Conservation (phyloP, 495 filamentous ascomycete genomes). For the Xylaria nigripes region DNA sequence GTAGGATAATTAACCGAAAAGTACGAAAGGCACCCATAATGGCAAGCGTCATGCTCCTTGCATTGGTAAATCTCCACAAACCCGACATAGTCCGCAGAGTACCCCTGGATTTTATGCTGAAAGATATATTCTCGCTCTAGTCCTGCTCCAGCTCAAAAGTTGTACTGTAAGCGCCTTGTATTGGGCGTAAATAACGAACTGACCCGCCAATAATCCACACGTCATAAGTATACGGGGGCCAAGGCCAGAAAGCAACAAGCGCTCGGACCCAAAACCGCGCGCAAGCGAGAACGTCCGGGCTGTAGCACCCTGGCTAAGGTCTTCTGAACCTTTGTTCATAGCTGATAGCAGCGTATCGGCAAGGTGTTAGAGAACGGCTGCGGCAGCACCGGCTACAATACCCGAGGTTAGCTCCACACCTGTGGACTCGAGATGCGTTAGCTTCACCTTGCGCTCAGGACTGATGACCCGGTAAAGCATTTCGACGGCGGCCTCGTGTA, state of each 20-base stretch:
- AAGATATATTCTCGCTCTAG: not conserved
- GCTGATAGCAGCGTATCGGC: slow-evolving; percentile 85
- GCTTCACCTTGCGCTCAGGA: slow-evolving; percentile 24
- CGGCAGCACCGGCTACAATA: slow-evolving; percentile 80
- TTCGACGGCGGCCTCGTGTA: slow-evolving; percentile 30
- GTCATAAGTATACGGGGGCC: slow-evolving; percentile 32
- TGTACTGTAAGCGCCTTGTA: slow-evolving; percentile 28
- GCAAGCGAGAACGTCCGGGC: slow-evolving; percentile 30
- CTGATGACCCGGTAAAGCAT: slow-evolving; percentile 28
- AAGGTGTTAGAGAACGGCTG: slow-evolving; percentile 77
- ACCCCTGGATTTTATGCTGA: not conserved
- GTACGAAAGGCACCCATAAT: not conserved
- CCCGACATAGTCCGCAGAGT: no score
- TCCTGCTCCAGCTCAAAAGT: slow-evolving; percentile 32
- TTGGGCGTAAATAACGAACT: slow-evolving; percentile 34
- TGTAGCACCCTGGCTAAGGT: slow-evolving; percentile 25
- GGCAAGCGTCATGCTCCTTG: not conserved
- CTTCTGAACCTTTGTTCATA: slow-evolving; percentile 66
- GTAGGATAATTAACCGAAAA: not conserved
- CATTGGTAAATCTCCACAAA: not conserved
- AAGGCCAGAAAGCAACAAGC: slow-evolving; percentile 24
- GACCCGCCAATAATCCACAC: slow-evolving; percentile 28
- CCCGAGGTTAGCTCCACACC: slow-evolving; percentile 73
- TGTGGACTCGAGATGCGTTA: slow-evolving; percentile 45
- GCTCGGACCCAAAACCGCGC: slow-evolving; percentile 27